Percentiles rank a stretch among this genome's conserved stretches.
phyloP scores from a whole-genome alignment of 2,329 filamentous ascomycete species.

The Huntiella decipiens region DNA sequence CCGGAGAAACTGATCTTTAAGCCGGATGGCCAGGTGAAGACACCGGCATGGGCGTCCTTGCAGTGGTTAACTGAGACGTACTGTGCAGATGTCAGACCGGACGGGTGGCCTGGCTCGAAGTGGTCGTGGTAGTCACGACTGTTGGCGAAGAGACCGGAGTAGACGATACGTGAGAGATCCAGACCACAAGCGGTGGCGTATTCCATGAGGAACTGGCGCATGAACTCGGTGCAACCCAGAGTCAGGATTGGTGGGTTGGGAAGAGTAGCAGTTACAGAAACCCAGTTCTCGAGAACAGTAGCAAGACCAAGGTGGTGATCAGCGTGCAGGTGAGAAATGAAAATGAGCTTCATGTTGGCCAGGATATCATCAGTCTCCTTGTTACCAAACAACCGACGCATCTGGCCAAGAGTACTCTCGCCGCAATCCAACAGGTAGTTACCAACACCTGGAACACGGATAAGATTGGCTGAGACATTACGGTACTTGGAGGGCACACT shows the following conservation, averaged over 20 bases:
- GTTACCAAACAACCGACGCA: slow-evolving; percentile 52
- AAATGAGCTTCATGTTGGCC: slow-evolving; percentile 61
- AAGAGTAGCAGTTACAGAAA: slow-evolving; percentile 29
- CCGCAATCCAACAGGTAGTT: slow-evolving; percentile 82
- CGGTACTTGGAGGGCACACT: slow-evolving; percentile 81
- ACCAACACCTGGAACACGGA: slow-evolving; percentile 70
- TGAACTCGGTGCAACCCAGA: slow-evolving; percentile 50
- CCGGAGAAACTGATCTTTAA: slow-evolving; percentile 88
- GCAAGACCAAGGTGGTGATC: slow-evolving; percentile 83
- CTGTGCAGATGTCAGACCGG: slow-evolving; percentile 48
- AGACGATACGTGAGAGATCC: slow-evolving; percentile 38
- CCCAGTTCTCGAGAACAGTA: slow-evolving; percentile 71
- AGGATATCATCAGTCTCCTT: slow-evolving; percentile 51
- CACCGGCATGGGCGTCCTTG: slow-evolving; percentile 54
- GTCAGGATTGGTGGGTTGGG: slow-evolving; percentile 28
- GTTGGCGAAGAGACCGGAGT: slow-evolving; percentile 12
- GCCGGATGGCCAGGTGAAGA: slow-evolving; percentile 56
- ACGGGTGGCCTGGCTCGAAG: slow-evolving; percentile 23
- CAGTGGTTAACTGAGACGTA: slow-evolving; percentile 61
- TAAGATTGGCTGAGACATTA: slow-evolving; percentile 77
- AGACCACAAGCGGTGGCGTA: slow-evolving; percentile 62
- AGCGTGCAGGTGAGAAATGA: slow-evolving; percentile 90
- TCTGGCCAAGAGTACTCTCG: slow-evolving; percentile 78
- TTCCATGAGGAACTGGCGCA: slow-evolving; percentile 62
- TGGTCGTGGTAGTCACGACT: slow-evolving; percentile 16